These are phyloP conservation scores for Alternaria panax DNA, from an alignment of 2,329 filamentous ascomycete genomes.

Conservation along the genomic window DNA sequence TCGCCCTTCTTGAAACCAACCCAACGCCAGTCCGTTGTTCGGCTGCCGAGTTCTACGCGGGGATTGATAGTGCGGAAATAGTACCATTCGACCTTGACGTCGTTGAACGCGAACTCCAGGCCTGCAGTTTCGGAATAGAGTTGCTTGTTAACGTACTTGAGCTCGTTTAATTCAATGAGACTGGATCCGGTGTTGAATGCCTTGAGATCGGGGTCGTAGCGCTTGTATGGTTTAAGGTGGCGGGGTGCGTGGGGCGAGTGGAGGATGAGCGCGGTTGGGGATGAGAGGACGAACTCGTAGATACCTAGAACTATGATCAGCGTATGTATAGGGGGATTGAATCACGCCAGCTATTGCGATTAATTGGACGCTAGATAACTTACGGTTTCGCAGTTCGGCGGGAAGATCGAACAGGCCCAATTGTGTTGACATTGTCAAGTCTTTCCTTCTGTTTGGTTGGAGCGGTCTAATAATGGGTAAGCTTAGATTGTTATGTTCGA, in stretches of 20 bases:
- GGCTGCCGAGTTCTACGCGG: no score
- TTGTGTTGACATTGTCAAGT: not conserved
- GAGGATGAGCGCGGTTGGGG: not conserved
- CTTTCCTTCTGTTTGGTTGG: not conserved
- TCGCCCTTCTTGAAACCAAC: not conserved
- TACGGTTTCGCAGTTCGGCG: not conserved
- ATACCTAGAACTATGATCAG: not conserved
- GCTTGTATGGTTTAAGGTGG: not conserved
- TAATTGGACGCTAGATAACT: not conserved
- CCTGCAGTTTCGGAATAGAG: constrained; percentile 1
- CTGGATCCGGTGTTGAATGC: no score
- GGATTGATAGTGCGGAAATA: not conserved
- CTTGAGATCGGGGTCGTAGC: not conserved
- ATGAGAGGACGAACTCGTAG: not conserved
- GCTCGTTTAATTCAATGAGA: not conserved
- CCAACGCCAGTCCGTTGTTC: no score
- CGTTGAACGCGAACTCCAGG: constrained; percentile 1
- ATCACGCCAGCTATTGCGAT: not conserved
- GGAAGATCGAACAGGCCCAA: not conserved
- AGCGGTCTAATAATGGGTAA: not conserved
- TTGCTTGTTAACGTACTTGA: constrained; percentile 1
- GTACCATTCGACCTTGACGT: not conserved
- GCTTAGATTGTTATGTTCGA: not conserved
- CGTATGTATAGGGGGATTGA: not conserved
- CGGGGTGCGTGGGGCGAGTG: not conserved